Evolutionary conservation across 495 filamentous ascomycete species (phyloP).

Genomic region (Lasiosphaeris hirsuta): DNA sequence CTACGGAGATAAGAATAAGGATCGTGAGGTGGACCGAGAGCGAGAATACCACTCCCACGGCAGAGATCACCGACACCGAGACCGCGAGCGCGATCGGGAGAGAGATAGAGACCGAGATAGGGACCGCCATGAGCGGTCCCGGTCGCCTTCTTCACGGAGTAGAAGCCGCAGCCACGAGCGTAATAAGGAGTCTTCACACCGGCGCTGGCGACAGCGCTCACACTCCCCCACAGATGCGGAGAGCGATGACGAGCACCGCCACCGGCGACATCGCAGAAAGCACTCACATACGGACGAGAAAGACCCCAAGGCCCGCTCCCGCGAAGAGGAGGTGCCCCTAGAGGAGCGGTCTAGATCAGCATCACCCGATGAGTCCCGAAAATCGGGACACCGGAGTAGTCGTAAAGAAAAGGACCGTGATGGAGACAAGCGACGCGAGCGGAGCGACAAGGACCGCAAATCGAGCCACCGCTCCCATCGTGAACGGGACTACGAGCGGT

Average conservation of each 20-base stretch:
- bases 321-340: constrained; percentile 33
- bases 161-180: constrained; percentile 45
- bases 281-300: constrained; percentile 38
- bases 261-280: constrained; percentile 47
- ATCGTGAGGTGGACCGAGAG: constrained; percentile 26
- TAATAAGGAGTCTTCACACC: constrained; percentile 43
- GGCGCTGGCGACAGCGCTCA: constrained; percentile 57
- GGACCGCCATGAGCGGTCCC: constrained; percentile 20
- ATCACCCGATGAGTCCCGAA: constrained; percentile 50
- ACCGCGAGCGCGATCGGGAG: constrained; percentile 14
- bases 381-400: constrained; percentile 51
- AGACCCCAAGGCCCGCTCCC: constrained; percentile 28
- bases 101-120: constrained; percentile 31
- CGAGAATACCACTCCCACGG: constrained; percentile 15
- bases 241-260: constrained; percentile 48
- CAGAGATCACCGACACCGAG: constrained; percentile 20
- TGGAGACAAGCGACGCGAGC: constrained; percentile 38
- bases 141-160: constrained; percentile 14
- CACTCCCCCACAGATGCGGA: constrained; percentile 42
- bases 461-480: constrained; percentile 45
- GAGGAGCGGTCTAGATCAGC: constrained; percentile 49
- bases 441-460: constrained; percentile 44
- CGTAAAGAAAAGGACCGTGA: constrained; percentile 41
- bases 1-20: constrained; percentile 20
- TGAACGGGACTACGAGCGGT: constrained; percentile 40